Conservation (phyloP, 495 filamentous ascomycete genomes). For the Penicillium coprophilum region DNA sequence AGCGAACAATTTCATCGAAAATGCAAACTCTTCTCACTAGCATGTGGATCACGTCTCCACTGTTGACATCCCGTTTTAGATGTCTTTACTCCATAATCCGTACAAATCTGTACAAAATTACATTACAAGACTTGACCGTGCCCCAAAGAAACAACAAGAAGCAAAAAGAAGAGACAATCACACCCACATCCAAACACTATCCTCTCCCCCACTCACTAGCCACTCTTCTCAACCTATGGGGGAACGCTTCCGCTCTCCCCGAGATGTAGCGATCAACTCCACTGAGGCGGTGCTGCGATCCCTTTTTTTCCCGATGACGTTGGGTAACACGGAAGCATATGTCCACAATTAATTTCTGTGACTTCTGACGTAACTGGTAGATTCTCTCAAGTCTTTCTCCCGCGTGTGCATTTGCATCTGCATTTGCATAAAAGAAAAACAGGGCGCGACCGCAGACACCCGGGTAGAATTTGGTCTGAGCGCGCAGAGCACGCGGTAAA, state of each 20-base stretch:
- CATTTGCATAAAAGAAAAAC: not conserved
- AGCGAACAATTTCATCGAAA: not conserved
- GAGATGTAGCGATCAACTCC: slow-evolving; percentile 8
- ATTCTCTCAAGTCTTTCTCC: not conserved
- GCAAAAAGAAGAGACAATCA: not conserved
- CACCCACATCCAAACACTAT: not conserved
- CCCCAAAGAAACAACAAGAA: not conserved
- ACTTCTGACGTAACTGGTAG: slow-evolving; percentile 1
- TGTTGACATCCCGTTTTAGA: not conserved
- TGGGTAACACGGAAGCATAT: slow-evolving; percentile 3
- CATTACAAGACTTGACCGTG: not conserved
- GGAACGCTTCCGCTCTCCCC: slow-evolving; percentile 3
- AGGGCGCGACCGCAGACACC: not conserved
- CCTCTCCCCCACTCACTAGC: slow-evolving; percentile 3
- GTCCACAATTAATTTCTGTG: not conserved
- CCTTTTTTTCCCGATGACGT: slow-evolving; percentile 5
- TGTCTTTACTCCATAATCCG: not conserved
- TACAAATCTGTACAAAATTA: not conserved
- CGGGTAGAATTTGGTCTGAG: not conserved
- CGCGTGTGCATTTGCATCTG: not conserved
- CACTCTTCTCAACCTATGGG: slow-evolving; percentile 6
- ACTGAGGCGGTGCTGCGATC: slow-evolving; percentile 13
- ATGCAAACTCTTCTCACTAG: slow-evolving; percentile 1
- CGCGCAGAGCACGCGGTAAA: not conserved
- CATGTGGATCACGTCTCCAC: slow-evolving; percentile 9